Conservation (phyloP, 1,139 yeast genomes). For the Magnusiomyces ingens region DNA sequence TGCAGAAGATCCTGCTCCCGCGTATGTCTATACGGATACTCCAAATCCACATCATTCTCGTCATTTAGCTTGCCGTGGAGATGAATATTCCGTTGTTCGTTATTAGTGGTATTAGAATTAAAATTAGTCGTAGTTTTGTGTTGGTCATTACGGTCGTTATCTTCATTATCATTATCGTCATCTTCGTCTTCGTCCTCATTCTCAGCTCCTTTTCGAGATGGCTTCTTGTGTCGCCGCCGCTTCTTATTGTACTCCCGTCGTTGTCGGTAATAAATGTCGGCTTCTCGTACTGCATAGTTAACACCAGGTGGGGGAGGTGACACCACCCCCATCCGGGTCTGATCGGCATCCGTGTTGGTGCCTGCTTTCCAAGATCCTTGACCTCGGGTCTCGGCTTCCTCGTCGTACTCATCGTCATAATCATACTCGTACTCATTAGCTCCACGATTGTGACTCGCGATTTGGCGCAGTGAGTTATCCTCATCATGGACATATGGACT, state of each 20-base stretch:
- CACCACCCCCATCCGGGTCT: conserved; percentile 7
- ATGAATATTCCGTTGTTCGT: too few relatives aligned
- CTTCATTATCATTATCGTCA: neutral
- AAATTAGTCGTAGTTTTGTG: neutral
- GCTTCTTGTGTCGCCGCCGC: conserved; percentile 1
- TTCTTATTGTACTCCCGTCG: conserved; percentile 10
- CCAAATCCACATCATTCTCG: too few relatives aligned
- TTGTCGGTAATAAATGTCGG: conserved; percentile 31
- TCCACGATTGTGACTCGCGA: too few relatives aligned
- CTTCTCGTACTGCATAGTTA: conserved; percentile 34
- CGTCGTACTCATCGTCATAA: conserved; percentile 3
- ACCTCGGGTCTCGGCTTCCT: neutral
- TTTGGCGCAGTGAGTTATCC: too few relatives aligned
- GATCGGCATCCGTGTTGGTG: neutral
- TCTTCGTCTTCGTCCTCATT: neutral
- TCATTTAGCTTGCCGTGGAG: too few relatives aligned
- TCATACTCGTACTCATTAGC: conserved; percentile 4
- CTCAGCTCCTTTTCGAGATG: neutral
- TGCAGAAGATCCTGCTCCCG: neutral
- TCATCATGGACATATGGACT: neutral
- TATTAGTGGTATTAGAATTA: too few relatives aligned
- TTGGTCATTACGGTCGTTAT: neutral
- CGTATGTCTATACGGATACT: too few relatives aligned
- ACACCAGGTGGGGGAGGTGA: conserved; percentile 20
- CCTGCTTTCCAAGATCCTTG: neutral